Evolutionary conservation across 2,329 filamentous ascomycete genomes (phyloP).

Genomic region (Neofusicoccum parvum): DNA sequence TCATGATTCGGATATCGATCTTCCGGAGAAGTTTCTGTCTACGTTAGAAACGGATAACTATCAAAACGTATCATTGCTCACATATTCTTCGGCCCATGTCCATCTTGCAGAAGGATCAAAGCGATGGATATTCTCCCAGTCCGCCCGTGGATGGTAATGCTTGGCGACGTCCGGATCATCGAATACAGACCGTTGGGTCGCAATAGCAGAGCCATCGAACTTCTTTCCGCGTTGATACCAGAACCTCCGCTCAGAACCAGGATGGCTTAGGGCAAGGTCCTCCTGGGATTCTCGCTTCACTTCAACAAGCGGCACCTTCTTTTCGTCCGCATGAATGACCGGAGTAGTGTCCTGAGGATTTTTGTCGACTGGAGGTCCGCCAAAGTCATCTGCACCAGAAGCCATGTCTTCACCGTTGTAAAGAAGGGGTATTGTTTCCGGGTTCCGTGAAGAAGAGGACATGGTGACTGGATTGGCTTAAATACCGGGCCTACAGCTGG

Average conservation of each 20-base stretch:
- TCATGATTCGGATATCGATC: conserved; percentile 37
- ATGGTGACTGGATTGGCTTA: background rate
- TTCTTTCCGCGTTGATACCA: conserved; percentile 29
- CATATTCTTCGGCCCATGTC: conserved; percentile 30
- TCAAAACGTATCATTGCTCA: background rate
- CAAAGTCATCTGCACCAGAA: background rate
- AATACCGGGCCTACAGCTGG: background rate
- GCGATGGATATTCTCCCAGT: conserved; percentile 31
- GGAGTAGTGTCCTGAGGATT: background rate
- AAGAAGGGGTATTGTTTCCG: background rate
- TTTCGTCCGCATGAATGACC: background rate
- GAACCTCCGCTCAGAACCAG: conserved; percentile 27
- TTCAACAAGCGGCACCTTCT: background rate
- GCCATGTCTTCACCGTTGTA: background rate
- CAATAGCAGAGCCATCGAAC: conserved; percentile 24
- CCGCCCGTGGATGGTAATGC: conserved; percentile 22
- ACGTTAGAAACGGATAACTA: background rate
- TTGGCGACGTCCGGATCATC: conserved; percentile 25
- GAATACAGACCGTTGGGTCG: conserved; percentile 23
- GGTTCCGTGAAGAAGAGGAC: background rate
- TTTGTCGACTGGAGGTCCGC: background rate
- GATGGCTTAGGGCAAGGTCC: conserved; percentile 25
- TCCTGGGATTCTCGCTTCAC: background rate
- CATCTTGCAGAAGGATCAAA: conserved; percentile 30
- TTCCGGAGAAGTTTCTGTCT: conserved; percentile 30